Conservation (phyloP, 1,139 yeast genomes). For the Blastobotrys indianensis region DNA sequence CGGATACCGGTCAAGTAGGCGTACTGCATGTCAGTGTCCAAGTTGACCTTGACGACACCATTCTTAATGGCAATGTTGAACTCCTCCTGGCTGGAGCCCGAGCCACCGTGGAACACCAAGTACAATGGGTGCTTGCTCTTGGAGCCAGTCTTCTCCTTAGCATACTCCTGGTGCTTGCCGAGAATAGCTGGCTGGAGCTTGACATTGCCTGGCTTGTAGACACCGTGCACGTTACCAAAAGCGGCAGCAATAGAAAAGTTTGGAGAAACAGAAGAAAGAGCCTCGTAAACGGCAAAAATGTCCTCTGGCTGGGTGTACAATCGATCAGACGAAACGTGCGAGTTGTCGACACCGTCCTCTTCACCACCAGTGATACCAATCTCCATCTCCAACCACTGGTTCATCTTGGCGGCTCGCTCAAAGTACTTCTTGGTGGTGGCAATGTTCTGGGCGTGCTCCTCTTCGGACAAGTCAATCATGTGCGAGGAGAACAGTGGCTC, state of each 20-base stretch:
- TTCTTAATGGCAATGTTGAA: slow-evolving; percentile 82
- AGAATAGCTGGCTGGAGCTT: slow-evolving; percentile 86
- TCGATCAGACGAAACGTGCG: slow-evolving; percentile 77
- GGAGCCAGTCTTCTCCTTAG: slow-evolving; percentile 55
- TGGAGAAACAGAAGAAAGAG: slow-evolving; percentile 86
- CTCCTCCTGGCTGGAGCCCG: slow-evolving; percentile 92
- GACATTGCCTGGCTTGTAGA: slow-evolving; percentile 98
- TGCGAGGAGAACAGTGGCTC: slow-evolving; percentile 97
- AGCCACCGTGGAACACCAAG: slow-evolving; percentile 99
- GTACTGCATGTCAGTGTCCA: slow-evolving; percentile 98
- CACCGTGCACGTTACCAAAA: slow-evolving; percentile 99
- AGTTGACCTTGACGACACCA: slow-evolving; percentile 98
- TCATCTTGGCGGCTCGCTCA: slow-evolving; percentile 86
- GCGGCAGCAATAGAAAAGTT: slow-evolving; percentile 99
- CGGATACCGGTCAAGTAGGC: slow-evolving; percentile 96
- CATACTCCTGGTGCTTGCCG: slow-evolving; percentile 90
- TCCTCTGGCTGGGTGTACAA: slow-evolving; percentile 96
- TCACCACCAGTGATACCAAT: slow-evolving; percentile 99
- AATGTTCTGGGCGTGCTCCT: slow-evolving; percentile 92
- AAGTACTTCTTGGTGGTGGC: slow-evolving; percentile 92
- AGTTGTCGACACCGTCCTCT: slow-evolving; percentile 99
- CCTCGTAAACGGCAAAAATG: slow-evolving; percentile 85
- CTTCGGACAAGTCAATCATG: slow-evolving; percentile 98
- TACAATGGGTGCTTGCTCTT: slow-evolving; percentile 68
- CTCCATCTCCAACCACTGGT: slow-evolving; percentile 99